phyloP scores from a whole-genome alignment of 78 protist species.

The Dictyostelium firmibasis region DNA sequence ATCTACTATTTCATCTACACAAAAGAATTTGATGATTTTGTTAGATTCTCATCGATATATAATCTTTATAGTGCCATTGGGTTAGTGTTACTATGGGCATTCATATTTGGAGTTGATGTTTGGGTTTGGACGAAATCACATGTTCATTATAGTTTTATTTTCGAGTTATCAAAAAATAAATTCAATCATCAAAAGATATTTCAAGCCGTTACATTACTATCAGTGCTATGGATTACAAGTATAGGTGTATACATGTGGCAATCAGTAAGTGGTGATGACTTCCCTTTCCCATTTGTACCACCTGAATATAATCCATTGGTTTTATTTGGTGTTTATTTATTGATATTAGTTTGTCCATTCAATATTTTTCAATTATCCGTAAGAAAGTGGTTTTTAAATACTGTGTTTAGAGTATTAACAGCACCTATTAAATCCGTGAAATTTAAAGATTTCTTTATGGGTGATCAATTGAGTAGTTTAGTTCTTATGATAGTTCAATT shows the following conservation, averaged over 20 bases:
- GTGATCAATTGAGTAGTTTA: constrained; percentile 46
- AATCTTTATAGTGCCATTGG: constrained; percentile 50
- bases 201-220: constrained; percentile 43
- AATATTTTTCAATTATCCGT: constrained; percentile 27
- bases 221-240: constrained; percentile 53
- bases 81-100: constrained; percentile 17
- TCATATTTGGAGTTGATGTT: constrained; percentile 59
- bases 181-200: constrained; percentile 9
- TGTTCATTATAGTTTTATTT: constrained; percentile 77
- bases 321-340: neutral
- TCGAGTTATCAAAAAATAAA: constrained; percentile 30
- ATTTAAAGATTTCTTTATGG: constrained; percentile 74
- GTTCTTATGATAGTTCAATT: constrained; percentile 56
- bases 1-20: constrained; percentile 58
- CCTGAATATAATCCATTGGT: constrained; percentile 50
- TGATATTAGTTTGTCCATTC: constrained; percentile 11
- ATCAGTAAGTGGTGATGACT: neutral
- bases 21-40: constrained; percentile 38
- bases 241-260: constrained; percentile 72
- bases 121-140: constrained; percentile 65
- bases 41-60: constrained; percentile 9
- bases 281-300: constrained; percentile 49
- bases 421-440: constrained; percentile 46
- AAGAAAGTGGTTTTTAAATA: constrained; percentile 51
- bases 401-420: constrained; percentile 23